Conservation (phyloP, 352 stramenopile genomes). For the Phytophthora pluvialis region DNA sequence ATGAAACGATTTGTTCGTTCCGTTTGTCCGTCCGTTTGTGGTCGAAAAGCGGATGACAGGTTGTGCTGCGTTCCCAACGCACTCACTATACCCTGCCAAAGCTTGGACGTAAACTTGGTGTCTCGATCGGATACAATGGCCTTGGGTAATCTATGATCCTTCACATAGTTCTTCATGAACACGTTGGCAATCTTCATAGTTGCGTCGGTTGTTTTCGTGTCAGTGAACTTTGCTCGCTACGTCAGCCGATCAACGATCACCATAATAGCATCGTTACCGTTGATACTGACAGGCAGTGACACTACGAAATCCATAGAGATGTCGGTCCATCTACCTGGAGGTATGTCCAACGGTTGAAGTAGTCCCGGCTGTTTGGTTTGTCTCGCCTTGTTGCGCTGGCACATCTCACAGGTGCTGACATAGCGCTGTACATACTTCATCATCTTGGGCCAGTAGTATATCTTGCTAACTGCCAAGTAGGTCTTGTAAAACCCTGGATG, state of each 20-base stretch:
- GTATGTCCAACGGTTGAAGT: constrained; percentile 18
- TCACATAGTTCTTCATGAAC: constrained; percentile 17
- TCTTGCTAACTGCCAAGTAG: not conserved
- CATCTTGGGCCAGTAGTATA: not conserved
- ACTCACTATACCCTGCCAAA: constrained; percentile 4
- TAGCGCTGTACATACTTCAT: constrained; percentile 33
- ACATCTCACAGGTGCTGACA: constrained; percentile 27
- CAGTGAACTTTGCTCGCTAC: constrained; percentile 11
- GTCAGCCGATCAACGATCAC: constrained; percentile 13
- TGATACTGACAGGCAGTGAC: not conserved
- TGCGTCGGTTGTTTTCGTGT: not conserved
- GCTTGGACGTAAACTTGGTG: constrained; percentile 9
- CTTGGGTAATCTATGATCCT: constrained; percentile 8
- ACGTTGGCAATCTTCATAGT: not conserved
- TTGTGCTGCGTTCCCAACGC: no score
- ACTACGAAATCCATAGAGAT: not conserved
- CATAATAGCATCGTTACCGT: not conserved
- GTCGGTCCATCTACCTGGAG: constrained; percentile 13
- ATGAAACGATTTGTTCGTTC: constrained; percentile 19
- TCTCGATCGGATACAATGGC: not conserved
- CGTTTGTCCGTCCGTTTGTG: constrained; percentile 13
- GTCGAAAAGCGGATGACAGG: not conserved
- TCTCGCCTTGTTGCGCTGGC: constrained; percentile 29
- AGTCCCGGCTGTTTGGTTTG: constrained; percentile 19
- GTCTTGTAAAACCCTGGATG: not conserved